Conservation (phyloP, 495 filamentous ascomycete species). For the Trichoderma erinaceum region DNA sequence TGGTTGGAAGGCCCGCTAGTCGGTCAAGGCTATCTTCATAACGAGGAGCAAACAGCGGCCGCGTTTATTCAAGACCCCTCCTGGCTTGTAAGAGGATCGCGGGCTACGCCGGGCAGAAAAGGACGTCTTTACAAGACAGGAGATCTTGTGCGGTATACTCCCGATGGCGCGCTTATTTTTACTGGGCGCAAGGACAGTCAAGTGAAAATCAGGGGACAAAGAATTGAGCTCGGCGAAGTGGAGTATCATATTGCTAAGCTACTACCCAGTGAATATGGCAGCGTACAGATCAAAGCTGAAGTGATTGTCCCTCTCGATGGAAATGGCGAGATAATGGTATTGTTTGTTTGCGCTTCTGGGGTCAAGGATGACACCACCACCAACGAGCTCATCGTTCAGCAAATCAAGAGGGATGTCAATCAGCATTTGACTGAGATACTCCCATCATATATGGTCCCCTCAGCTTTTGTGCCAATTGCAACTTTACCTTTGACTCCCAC, state of each 20-base stretch:
- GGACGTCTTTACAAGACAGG: constrained; percentile 32
- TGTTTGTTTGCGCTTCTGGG: neutral
- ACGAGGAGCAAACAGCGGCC: constrained; percentile 44
- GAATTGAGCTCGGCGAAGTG: constrained; percentile 35
- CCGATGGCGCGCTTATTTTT: constrained; percentile 33
- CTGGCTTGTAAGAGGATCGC: constrained; percentile 31
- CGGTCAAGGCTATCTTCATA: constrained; percentile 49
- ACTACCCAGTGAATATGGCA: constrained; percentile 15
- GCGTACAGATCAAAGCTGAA: constrained; percentile 12
- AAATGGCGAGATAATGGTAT: neutral
- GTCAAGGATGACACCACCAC: neutral
- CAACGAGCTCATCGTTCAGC: neutral
- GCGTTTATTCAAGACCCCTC: constrained; percentile 41
- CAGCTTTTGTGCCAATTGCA: neutral
- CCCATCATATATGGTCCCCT: neutral
- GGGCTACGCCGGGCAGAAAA: constrained; percentile 1
- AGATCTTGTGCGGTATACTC: constrained; percentile 44
- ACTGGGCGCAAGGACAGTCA: constrained; percentile 22
- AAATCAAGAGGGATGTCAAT: neutral
- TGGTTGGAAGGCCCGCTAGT: constrained; percentile 41
- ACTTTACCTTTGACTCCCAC: neutral
- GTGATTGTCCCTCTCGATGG: neutral
- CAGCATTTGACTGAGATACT: neutral
- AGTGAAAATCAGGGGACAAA: constrained; percentile 34
- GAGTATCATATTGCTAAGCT: constrained; percentile 23